phyloP scores from a whole-genome alignment of 805 yeast genomes.

The Priceomyces melissophilus region DNA sequence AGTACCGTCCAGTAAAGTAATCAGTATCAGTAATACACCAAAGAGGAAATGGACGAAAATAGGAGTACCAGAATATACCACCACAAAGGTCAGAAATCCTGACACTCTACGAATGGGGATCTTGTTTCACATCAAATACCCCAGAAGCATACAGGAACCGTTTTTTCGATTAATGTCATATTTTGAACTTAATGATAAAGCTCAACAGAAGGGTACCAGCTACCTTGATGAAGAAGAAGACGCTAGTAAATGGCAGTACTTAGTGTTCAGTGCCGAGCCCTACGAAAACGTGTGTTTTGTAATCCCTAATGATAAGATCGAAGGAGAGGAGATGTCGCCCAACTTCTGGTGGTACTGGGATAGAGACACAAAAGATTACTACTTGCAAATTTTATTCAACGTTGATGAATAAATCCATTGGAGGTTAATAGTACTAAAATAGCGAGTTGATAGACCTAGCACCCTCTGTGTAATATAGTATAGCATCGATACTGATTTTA shows the following conservation, averaged over 20 bases:
- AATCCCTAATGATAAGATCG: constrained; percentile 59
- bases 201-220: constrained; percentile 33
- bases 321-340: constrained; percentile 22
- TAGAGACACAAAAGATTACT: constrained; percentile 60
- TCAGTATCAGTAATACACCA: constrained; percentile 34
- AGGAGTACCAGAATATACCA: constrained; percentile 70
- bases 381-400: constrained; percentile 64
- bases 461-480: too few relatives aligned
- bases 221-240: constrained; percentile 18
- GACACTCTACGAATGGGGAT: constrained; percentile 60
- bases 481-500: too few relatives aligned
- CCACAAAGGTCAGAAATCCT: constrained; percentile 67
- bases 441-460: not conserved
- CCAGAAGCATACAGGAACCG: constrained; percentile 51
- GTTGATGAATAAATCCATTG: too few relatives aligned
- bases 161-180: constrained; percentile 73
- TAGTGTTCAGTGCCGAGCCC: constrained; percentile 86
- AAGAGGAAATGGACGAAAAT: constrained; percentile 55
- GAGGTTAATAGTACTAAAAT: not conserved
- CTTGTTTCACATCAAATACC: constrained; percentile 56
- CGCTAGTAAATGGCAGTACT: constrained; percentile 46
- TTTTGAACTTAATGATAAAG: constrained; percentile 53
- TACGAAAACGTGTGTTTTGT: constrained; percentile 78
- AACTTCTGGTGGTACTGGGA: constrained; percentile 74
- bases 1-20: constrained; percentile 10